These are phyloP conservation scores for Dothideomycetidae sp. DNA, from an alignment of 2,329 filamentous ascomycete genomes.

Conservation along the genomic window DNA sequence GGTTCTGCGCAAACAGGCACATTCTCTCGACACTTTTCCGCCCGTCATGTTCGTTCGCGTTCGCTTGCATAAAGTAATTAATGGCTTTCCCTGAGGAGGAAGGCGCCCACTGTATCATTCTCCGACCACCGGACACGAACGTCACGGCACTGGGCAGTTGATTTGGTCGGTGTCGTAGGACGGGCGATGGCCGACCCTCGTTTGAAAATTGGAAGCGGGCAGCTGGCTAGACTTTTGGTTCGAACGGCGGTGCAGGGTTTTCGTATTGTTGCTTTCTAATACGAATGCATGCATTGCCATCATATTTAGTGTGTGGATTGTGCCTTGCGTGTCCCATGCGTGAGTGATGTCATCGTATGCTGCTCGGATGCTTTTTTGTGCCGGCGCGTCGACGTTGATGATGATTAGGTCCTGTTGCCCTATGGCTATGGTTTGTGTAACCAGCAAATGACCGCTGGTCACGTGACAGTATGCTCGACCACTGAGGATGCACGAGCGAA, in stretches of 20 bases:
- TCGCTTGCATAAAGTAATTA: constrained; percentile 28
- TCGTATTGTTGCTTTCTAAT: neutral
- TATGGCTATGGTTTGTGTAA: no score
- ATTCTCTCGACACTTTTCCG: constrained; percentile 13
- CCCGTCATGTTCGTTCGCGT: constrained; percentile 26
- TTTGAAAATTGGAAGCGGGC: neutral
- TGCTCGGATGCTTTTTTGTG: no score
- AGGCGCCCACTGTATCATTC: neutral
- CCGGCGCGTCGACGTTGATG: no score
- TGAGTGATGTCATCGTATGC: no score
- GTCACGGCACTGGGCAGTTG: neutral
- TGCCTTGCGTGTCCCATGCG: no score
- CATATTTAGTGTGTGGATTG: neutral
- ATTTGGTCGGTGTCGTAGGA: no score
- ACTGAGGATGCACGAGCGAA: no score
- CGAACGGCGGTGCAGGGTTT: neutral
- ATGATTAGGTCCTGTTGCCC: no score
- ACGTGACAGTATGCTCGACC: no score
- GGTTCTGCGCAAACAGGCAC: no score
- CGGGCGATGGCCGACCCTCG: no score
- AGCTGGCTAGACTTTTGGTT: neutral
- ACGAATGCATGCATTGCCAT: neutral
- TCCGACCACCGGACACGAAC: neutral
- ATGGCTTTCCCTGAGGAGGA: constrained; percentile 13
- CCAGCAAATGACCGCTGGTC: no score